Evolutionary conservation across 1,284 basidiomycete genomes (phyloP).

Genomic region (Termitomyces sp.): DNA sequence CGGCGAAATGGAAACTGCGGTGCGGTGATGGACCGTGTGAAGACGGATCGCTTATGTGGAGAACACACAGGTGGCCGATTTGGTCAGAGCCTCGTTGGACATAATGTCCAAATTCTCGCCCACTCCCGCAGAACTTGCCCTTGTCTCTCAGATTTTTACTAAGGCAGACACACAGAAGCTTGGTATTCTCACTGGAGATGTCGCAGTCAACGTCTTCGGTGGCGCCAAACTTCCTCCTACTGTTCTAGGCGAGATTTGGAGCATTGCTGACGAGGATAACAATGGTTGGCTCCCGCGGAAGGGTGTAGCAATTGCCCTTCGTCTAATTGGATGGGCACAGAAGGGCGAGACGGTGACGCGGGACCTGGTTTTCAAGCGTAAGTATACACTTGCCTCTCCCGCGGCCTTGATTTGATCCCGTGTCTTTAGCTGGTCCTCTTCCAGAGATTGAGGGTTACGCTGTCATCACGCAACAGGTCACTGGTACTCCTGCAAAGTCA

Average conservation of each 20-base stretch:
- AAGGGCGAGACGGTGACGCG: slow-evolving; percentile 70
- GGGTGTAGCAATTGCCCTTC: slow-evolving; percentile 79
- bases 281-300: slow-evolving; percentile 87
- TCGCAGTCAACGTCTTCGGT: slow-evolving; percentile 77
- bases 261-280: slow-evolving; percentile 87
- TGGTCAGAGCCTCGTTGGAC: slow-evolving; percentile 12
- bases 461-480: slow-evolving; percentile 39
- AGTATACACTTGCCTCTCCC: slow-evolving; percentile 23
- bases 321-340: slow-evolving; percentile 92
- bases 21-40: slow-evolving; percentile 16
- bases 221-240: slow-evolving; percentile 73
- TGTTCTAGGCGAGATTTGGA: slow-evolving; percentile 93
- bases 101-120: slow-evolving; percentile 64
- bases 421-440: slow-evolving; percentile 69
- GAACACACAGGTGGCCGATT: slow-evolving; percentile 6
- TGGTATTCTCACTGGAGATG: slow-evolving; percentile 80
- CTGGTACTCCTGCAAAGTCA: slow-evolving; percentile 57
- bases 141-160: slow-evolving; percentile 68
- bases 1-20: not conserved
- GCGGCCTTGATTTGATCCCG: slow-evolving; percentile 19
- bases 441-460: slow-evolving; percentile 75
- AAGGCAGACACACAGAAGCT: slow-evolving; percentile 71
- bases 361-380: slow-evolving; percentile 63
- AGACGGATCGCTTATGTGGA: slow-evolving; percentile 12
- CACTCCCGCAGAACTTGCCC: slow-evolving; percentile 58